Percentiles rank a stretch among this genome's conserved stretches.
phyloP scores from a whole-genome alignment of 306 rosid species.

The Quercus dentata region DNA sequence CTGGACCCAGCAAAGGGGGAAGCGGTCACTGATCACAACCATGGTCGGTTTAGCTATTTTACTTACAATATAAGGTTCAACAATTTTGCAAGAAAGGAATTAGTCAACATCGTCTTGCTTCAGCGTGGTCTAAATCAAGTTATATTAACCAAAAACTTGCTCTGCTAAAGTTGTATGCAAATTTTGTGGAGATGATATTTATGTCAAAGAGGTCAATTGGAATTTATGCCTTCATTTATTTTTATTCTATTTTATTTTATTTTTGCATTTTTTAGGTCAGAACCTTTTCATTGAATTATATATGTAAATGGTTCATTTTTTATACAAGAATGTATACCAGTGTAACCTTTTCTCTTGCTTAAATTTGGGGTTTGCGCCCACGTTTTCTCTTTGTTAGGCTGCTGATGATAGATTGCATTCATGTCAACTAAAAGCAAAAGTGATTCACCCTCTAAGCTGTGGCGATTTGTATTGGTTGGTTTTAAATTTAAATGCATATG shows the following conservation, averaged over 20 bases:
- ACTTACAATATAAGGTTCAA: background rate
- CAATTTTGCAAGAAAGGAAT: background rate
- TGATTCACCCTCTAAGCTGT: background rate
- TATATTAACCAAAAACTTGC: too few relatives aligned
- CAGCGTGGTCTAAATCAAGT: too few relatives aligned
- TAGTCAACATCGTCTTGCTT: background rate
- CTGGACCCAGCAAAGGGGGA: slow-evolving; percentile 47
- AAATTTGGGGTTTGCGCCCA: too few relatives aligned
- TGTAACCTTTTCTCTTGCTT: too few relatives aligned
- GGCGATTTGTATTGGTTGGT: background rate
- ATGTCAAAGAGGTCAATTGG: too few relatives aligned
- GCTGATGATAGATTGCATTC: background rate
- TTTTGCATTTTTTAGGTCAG: background rate
- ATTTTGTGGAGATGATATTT: too few relatives aligned
- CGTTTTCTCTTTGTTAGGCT: background rate
- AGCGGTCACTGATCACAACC: slow-evolving; percentile 26
- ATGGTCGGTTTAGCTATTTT: background rate
- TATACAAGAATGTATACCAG: too few relatives aligned
- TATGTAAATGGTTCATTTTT: too few relatives aligned
- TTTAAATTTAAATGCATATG: too few relatives aligned
- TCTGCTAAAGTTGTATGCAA: too few relatives aligned
- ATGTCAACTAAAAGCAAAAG: background rate
- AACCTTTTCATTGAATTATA: too few relatives aligned
- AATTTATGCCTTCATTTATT: background rate
- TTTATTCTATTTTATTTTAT: background rate